Conservation (phyloP, 768 basidiomycete genomes). For the Mycena vitilis region DNA sequence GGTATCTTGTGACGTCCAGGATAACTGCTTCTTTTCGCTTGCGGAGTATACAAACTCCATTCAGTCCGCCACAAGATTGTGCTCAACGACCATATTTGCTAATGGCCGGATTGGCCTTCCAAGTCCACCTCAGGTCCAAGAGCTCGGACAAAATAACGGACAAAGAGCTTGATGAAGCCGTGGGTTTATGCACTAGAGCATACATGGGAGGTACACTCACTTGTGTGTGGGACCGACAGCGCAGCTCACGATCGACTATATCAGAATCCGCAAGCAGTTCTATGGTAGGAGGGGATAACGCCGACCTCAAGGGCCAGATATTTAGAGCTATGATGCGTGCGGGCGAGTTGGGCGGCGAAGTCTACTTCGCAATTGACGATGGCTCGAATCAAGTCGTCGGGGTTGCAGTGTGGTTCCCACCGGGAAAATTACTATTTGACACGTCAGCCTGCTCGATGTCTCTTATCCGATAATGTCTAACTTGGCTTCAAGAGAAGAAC, state of each 20-base stretch:
- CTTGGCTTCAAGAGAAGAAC: conserved; percentile 37
- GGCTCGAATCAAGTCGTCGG: conserved; percentile 40
- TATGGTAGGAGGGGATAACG: conserved; percentile 42
- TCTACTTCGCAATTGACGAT: conserved; percentile 43
- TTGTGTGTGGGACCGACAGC: background rate
- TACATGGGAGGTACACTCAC: conserved; percentile 20
- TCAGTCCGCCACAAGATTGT: too few relatives aligned
- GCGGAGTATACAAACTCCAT: too few relatives aligned
- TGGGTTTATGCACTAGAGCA: conserved; percentile 25
- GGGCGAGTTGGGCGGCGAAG: conserved; percentile 42
- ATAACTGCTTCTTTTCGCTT: too few relatives aligned
- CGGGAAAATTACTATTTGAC: conserved; percentile 46
- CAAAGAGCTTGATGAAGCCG: conserved; percentile 28
- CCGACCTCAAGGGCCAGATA: conserved; percentile 39
- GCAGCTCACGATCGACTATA: background rate
- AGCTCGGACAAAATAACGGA: conserved; percentile 12
- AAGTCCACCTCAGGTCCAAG: conserved; percentile 11
- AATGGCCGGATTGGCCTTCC: conserved; percentile 19
- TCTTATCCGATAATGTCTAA: background rate
- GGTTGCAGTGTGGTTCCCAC: conserved; percentile 47
- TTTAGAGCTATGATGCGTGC: conserved; percentile 42
- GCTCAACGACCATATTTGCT: too few relatives aligned
- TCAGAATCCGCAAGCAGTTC: conserved; percentile 42
- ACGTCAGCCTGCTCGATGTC: conserved; percentile 39
- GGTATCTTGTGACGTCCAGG: too few relatives aligned